Evolutionary conservation across 2,329 filamentous ascomycete genomes (phyloP).

Genomic region (Colletotrichum chlorophyti): DNA sequence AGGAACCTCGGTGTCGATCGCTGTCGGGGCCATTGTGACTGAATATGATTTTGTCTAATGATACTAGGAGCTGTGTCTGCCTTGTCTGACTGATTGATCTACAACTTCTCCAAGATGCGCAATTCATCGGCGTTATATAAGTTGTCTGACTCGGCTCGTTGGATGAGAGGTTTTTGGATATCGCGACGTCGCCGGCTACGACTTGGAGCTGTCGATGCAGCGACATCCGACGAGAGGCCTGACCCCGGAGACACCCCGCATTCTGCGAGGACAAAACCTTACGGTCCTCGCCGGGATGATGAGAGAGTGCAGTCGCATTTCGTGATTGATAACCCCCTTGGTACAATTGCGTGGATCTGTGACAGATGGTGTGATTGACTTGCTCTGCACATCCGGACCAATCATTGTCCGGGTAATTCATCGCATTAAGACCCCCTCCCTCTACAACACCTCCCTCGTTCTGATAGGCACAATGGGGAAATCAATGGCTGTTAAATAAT

Average conservation of each 20-base stretch:
- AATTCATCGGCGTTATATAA: constrained; percentile 9
- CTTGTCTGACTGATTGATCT: background rate
- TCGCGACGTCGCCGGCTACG: constrained; percentile 3
- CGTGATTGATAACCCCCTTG: constrained; percentile 19
- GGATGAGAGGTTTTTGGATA: background rate
- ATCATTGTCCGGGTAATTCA: constrained; percentile 1
- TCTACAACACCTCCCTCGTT: background rate
- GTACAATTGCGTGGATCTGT: constrained; percentile 21
- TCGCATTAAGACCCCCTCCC: background rate
- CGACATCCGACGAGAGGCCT: constrained; percentile 6
- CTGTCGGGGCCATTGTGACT: constrained; percentile 25
- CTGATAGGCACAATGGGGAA: too few relatives aligned
- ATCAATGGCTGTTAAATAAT: too few relatives aligned
- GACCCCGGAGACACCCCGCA: background rate
- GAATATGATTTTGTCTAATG: background rate
- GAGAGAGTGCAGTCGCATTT: constrained; percentile 20
- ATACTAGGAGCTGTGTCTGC: too few relatives aligned
- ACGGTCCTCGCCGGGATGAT: background rate
- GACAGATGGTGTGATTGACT: constrained; percentile 18
- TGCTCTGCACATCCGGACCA: background rate
- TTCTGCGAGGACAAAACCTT: background rate
- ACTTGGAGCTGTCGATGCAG: background rate
- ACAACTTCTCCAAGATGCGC: background rate
- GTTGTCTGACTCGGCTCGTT: background rate
- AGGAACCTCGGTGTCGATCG: constrained; percentile 24